Conservation (phyloP, 2,329 filamentous ascomycete genomes). For the Calonectria hongkongensis region DNA sequence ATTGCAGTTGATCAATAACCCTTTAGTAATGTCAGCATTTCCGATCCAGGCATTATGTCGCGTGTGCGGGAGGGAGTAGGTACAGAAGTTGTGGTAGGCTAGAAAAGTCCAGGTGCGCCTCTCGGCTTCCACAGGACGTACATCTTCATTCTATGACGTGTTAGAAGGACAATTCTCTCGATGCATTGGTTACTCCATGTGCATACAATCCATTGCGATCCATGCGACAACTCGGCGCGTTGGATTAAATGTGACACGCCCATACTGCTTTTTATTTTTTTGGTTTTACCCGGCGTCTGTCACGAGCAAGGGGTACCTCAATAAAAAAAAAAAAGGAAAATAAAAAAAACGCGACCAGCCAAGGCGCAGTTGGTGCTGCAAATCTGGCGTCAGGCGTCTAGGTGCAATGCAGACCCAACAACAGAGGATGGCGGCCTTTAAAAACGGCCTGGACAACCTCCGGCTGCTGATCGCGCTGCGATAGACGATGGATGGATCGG, state of each 20-base stretch:
- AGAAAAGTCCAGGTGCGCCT: conserved; percentile 65
- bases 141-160: conserved; percentile 66
- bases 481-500: conserved; percentile 5
- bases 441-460: conserved; percentile 1
- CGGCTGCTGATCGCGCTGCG: neutral
- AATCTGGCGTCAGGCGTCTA: neutral
- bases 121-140: conserved; percentile 66
- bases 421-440: conserved; percentile 27
- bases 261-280: conserved; percentile 43
- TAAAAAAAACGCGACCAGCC: neutral
- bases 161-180: conserved; percentile 25
- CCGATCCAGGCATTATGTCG: neutral
- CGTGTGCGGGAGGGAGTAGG: conserved; percentile 25
- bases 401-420: neutral
- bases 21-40: conserved; percentile 49
- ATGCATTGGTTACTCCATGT: neutral
- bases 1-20: conserved; percentile 68
- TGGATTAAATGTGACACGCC: conserved; percentile 51
- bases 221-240: conserved; percentile 55
- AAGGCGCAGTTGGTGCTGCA: neutral
- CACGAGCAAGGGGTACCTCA: neutral
- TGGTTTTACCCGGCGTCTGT: conserved; percentile 11
- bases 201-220: conserved; percentile 59
- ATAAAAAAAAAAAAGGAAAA: neutral
- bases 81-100: conserved; percentile 68